Evolutionary conservation across 352 stramenopile genomes (phyloP).

Genomic region (Phytophthora hibernalis): DNA sequence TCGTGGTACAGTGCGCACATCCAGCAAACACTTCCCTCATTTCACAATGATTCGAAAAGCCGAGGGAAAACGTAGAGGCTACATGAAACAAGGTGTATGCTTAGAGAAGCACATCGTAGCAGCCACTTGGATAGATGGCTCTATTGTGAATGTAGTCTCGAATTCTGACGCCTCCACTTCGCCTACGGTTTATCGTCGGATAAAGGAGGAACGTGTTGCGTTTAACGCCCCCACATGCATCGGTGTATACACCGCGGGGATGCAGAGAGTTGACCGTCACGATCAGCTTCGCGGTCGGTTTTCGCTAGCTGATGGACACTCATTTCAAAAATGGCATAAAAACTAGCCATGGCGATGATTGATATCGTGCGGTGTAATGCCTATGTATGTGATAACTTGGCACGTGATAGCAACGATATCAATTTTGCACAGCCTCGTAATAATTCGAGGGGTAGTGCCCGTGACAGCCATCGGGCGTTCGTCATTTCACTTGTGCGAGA

Average conservation of each 20-base stretch:
- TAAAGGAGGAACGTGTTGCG: conserved; percentile 2
- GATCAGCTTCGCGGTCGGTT: conserved; percentile 37
- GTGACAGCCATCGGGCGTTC: not conserved
- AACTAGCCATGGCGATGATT: conserved; percentile 22
- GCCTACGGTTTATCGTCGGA: conserved; percentile 15
- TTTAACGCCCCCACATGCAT: conserved; percentile 34
- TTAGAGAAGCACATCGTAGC: conserved; percentile 26
- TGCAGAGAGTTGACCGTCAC: conserved; percentile 41
- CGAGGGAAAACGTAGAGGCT: conserved; percentile 6
- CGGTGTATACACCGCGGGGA: conserved; percentile 39
- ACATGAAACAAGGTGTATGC: conserved; percentile 22
- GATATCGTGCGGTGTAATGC: conserved; percentile 36
- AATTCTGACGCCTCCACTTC: conserved; percentile 30
- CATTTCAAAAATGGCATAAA: conserved; percentile 43
- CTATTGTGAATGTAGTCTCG: conserved; percentile 32
- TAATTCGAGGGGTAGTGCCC: not conserved
- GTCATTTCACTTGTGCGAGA: too few relatives aligned
- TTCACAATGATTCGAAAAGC: conserved; percentile 12
- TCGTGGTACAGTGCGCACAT: conserved; percentile 20
- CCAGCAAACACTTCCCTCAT: conserved; percentile 31
- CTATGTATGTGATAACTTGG: conserved; percentile 3
- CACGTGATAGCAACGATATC: conserved; percentile 25
- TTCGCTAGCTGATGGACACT: conserved; percentile 38
- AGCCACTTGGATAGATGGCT: conserved; percentile 36
- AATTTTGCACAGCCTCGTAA: conserved; percentile 32